Conservation (phyloP, 78 protist genomes). For the Emiliania huxleyi region DNA sequence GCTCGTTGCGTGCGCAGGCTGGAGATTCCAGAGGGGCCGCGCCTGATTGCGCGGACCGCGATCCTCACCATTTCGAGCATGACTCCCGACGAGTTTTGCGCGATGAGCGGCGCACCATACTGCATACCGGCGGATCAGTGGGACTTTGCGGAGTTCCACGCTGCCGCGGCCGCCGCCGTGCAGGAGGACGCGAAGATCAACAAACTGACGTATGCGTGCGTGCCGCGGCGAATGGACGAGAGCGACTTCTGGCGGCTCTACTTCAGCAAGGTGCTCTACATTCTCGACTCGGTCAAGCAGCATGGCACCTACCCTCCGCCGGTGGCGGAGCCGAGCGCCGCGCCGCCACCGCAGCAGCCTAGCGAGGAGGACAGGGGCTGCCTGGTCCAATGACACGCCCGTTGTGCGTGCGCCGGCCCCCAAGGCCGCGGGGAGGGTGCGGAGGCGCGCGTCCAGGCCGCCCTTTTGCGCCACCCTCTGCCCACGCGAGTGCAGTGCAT, state of each 20-base stretch:
- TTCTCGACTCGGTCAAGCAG: neutral
- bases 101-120: neutral
- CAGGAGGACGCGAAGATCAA: neutral
- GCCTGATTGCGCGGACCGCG: neutral
- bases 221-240: neutral
- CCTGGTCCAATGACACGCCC: neutral
- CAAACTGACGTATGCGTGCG: neutral
- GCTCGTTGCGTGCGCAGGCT: neutral
- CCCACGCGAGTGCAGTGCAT: too few relatives aligned
- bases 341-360: neutral
- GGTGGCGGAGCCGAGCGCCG: neutral
- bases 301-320: slow-evolving; percentile 9
- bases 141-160: neutral
- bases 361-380: neutral
- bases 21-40: neutral
- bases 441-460: too few relatives aligned
- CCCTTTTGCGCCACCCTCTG: too few relatives aligned
- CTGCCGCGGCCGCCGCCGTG: neutral
- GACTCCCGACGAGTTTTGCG: neutral
- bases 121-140: neutral
- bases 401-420: too few relatives aligned
- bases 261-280: neutral
- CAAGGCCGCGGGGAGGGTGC: too few relatives aligned
- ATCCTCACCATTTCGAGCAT: neutral
- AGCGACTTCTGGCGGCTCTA: neutral